Percentiles rank a stretch among this genome's conserved stretches.
These are phyloP conservation scores for Meyerozyma athensensis DNA, from an alignment of 1,139 yeast species.

Conservation along the genomic window DNA sequence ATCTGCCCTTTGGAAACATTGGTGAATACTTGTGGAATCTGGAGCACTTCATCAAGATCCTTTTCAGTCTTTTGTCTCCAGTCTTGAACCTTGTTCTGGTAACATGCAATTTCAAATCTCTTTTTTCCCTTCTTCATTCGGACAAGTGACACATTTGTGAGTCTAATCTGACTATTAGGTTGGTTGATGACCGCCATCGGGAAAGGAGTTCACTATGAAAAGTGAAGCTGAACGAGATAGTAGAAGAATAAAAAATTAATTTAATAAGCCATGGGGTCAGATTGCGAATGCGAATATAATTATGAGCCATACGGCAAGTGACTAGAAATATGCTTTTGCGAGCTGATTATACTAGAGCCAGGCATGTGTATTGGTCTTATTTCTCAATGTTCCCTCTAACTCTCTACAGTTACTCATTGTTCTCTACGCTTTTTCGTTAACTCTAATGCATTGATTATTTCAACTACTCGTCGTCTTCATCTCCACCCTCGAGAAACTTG, in stretches of 20 bases:
- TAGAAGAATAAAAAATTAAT: background rate
- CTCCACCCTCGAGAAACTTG: slow-evolving; percentile 55
- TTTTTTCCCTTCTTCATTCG: slow-evolving; percentile 86
- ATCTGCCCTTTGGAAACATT: slow-evolving; percentile 95
- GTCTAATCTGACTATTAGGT: slow-evolving; percentile 81
- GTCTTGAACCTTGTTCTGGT: slow-evolving; percentile 95
- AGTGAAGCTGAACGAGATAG: too few relatives aligned
- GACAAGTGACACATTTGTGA: slow-evolving; percentile 91
- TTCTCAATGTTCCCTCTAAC: background rate
- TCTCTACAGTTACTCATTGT: background rate
- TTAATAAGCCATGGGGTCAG: too few relatives aligned
- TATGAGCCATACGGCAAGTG: too few relatives aligned
- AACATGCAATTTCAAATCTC: slow-evolving; percentile 92
- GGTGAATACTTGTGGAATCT: slow-evolving; percentile 88
- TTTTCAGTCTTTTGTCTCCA: slow-evolving; percentile 87
- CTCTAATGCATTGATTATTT: slow-evolving; percentile 1
- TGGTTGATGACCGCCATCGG: slow-evolving; percentile 66
- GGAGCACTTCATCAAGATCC: slow-evolving; percentile 91
- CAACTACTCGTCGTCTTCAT: slow-evolving; percentile 43
- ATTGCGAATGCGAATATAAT: too few relatives aligned
- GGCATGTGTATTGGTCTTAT: background rate
- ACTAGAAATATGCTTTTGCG: too few relatives aligned
- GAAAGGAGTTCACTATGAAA: too few relatives aligned
- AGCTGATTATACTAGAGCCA: too few relatives aligned
- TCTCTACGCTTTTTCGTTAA: background rate